These are phyloP conservation scores for Termitomyces sp. DNA, from an alignment of 768 basidiomycete species.

Conservation along the genomic window DNA sequence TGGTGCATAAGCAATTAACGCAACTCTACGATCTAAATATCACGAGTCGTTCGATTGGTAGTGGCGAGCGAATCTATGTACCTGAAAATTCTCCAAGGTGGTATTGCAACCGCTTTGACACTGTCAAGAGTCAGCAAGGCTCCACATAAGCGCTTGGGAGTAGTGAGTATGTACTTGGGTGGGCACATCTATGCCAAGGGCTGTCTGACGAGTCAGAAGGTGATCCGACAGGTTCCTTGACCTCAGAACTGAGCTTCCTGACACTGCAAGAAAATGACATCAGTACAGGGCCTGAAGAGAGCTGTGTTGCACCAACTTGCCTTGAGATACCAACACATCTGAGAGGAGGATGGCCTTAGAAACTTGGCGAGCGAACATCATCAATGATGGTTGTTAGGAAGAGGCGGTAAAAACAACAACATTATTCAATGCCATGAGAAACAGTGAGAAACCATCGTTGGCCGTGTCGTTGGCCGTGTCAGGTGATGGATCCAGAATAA, in stretches of 20 bases:
- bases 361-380: not conserved
- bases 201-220: slow-evolving; percentile 2
- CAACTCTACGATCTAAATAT: slow-evolving; percentile 20
- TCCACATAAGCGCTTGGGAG: not conserved
- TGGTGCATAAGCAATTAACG: slow-evolving; percentile 26
- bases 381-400: not conserved
- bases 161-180: not conserved
- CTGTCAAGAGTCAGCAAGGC: slow-evolving; percentile 17
- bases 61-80: not conserved
- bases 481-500: too few relatives aligned
- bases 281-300: not conserved
- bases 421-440: not conserved
- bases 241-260: not conserved
- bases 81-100: not conserved
- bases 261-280: not conserved
- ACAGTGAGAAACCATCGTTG: too few relatives aligned
- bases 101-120: slow-evolving; percentile 7
- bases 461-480: too few relatives aligned
- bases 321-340: slow-evolving; percentile 1
- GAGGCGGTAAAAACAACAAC: not conserved
- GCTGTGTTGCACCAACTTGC: not conserved
- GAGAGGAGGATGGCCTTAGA: not conserved
- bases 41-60: too few relatives aligned
- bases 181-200: not conserved
- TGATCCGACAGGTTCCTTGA: not conserved